Conservation (phyloP, 345 rosid genomes). For the Acer negundo region DNA sequence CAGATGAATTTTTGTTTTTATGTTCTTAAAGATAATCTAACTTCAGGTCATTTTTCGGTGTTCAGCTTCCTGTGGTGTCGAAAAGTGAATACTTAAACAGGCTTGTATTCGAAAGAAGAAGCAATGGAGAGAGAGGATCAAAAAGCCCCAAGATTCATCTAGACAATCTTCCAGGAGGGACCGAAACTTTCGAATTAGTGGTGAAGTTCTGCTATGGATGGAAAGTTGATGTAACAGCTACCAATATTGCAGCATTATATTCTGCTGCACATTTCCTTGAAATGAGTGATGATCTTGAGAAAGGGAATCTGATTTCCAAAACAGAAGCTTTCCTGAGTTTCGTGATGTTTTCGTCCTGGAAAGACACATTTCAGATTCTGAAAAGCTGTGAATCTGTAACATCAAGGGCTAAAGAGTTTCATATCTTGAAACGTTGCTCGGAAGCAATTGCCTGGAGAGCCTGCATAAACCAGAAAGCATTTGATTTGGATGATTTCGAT, state of each 20-base stretch:
- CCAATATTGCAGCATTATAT: slow-evolving; percentile 43
- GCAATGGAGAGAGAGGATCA: slow-evolving; percentile 18
- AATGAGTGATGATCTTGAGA: slow-evolving; percentile 50
- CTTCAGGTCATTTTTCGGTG: slow-evolving; percentile 5
- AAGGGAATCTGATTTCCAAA: slow-evolving; percentile 46
- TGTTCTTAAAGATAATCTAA: not conserved
- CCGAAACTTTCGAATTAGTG: slow-evolving; percentile 37
- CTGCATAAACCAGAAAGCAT: slow-evolving; percentile 27
- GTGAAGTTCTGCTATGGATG: slow-evolving; percentile 58
- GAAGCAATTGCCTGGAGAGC: slow-evolving; percentile 59
- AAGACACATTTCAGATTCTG: slow-evolving; percentile 43
- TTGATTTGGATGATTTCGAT: slow-evolving; percentile 11
- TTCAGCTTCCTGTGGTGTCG: slow-evolving; percentile 58
- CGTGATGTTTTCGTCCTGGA: slow-evolving; percentile 48
- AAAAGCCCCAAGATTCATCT: slow-evolving; percentile 26
- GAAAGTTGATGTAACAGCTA: slow-evolving; percentile 48
- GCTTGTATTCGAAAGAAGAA: slow-evolving; percentile 39
- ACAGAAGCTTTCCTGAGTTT: slow-evolving; percentile 43
- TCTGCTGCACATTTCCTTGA: slow-evolving; percentile 60
- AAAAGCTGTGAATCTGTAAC: slow-evolving; percentile 48
- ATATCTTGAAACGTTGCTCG: slow-evolving; percentile 43
- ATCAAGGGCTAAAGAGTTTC: slow-evolving; percentile 43
- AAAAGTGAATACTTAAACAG: slow-evolving; percentile 54
- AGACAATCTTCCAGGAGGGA: slow-evolving; percentile 51
- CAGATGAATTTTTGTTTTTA: not conserved